Conservation (phyloP, 148 eudicot species). For the Drosera capensis region DNA sequence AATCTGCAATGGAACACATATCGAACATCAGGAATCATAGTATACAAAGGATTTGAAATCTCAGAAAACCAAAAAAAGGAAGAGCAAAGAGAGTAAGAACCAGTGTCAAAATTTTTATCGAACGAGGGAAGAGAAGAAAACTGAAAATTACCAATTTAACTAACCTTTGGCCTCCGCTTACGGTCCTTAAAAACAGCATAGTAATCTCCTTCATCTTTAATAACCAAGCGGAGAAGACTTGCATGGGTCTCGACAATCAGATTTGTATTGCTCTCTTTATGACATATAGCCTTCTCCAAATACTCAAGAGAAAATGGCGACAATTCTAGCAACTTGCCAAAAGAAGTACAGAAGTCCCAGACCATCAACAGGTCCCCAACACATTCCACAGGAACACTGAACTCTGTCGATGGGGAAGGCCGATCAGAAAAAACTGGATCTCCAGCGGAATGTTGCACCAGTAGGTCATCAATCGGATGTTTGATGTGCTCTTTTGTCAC, state of each 20-base stretch:
- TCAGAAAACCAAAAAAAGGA: too few species aligned
- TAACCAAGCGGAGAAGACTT: slow-evolving; percentile 65
- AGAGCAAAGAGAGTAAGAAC: too few species aligned
- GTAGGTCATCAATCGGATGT: slow-evolving; percentile 84
- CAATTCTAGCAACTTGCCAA: slow-evolving; percentile 56
- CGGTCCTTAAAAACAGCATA: slow-evolving; percentile 25
- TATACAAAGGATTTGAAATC: too few species aligned
- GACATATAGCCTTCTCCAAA: slow-evolving; percentile 66
- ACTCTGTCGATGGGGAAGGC: slow-evolving; percentile 68
- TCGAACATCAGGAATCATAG: too few species aligned
- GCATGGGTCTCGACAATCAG: slow-evolving; percentile 73
- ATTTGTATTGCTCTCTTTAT: slow-evolving; percentile 60
- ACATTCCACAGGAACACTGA: slow-evolving; percentile 65
- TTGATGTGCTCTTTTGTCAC: slow-evolving; percentile 24
- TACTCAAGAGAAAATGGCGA: slow-evolving; percentile 84
- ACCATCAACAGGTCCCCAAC: slow-evolving; percentile 82
- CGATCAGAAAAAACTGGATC: slow-evolving; percentile 61
- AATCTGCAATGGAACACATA: slow-evolving; percentile 40
- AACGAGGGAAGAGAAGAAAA: neutral
- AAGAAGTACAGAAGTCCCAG: slow-evolving; percentile 89
- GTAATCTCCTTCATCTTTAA: slow-evolving; percentile 60
- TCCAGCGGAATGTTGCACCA: slow-evolving; percentile 57
- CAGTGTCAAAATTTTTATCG: too few species aligned
- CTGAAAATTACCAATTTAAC: slow-evolving; percentile 4
- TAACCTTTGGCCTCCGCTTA: slow-evolving; percentile 73